phyloP scores from a whole-genome alignment of 257 asterid species.

The Mitragyna speciosa region DNA sequence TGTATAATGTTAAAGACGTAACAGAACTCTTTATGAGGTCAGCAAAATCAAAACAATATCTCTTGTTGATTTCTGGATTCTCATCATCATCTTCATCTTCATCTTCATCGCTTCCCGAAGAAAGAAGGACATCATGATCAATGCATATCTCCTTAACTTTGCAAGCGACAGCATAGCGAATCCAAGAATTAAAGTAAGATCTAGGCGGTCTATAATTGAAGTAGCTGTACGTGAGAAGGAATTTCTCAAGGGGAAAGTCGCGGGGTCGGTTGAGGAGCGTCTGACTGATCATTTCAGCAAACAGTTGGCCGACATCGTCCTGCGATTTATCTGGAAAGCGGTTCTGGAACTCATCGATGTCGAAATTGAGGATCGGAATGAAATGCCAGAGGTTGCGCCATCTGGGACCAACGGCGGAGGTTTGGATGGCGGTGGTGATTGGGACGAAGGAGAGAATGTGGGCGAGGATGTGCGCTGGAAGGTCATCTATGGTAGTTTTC shows the following conservation, averaged over 20 bases:
- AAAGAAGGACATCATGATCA: no score
- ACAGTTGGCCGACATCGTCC: neutral
- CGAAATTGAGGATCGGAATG: neutral
- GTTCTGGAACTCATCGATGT: neutral
- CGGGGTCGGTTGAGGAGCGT: neutral
- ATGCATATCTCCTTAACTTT: neutral
- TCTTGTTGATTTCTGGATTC: no score
- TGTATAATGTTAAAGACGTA: no score
- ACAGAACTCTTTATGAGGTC: no score
- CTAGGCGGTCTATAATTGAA: neutral
- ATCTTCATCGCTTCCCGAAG: no score
- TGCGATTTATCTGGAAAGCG: neutral
- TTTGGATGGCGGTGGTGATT: neutral
- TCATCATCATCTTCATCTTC: no score
- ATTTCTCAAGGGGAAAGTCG: neutral
- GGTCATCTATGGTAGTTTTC: conserved; percentile 4
- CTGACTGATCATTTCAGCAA: neutral
- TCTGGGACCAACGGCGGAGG: neutral
- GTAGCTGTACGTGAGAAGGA: neutral
- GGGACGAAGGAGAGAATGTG: conserved; percentile 7
- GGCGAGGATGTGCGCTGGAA: neutral
- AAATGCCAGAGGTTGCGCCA: conserved; percentile 13
- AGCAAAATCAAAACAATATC: no score
- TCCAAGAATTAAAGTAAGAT: neutral
- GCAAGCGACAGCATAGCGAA: neutral